Evolutionary conservation across 768 basidiomycete genomes (phyloP), one percentile per base, ranked within the genome.

Genomic region (Collybiopsis luxurians): DNA sequence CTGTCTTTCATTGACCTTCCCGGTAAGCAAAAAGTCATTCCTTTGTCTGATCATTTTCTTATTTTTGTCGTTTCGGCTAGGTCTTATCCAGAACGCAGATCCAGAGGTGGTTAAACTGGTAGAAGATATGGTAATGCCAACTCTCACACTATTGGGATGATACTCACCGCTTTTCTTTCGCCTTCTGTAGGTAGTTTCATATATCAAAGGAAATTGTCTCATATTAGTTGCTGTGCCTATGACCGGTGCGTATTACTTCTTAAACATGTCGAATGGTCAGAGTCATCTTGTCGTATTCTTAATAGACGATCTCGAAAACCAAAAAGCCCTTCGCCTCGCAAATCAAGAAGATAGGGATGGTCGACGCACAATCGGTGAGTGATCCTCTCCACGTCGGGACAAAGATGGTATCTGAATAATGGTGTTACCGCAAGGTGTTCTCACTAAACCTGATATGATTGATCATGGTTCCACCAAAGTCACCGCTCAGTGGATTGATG

Each of bases 241-340:
- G 80, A 78, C 76, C 57, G 81, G 80, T 80, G 47, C 24, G 67
- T 63, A 12, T n/a, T 47, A 27, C 11, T 23, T 2, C 17, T 26
- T 26, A n/a, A n/a, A n/a, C n/a, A n/a, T n/a, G n/a, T n/a, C n/a
- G 40, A n/a, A 30, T 17, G 10, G 6, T 3, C 12, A 48, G 26
- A 2, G 7, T 13, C 21, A 17, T 13, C 30, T 50, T 13, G 34
- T 7, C 27, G 19, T 26, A 34, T 54, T 3, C 19, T 15, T 0
- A 36, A 10, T 48, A 84, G 84, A 82, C 50, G 84, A 86, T 56
- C 78, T 82, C 51, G 78, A 84, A 60, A 85, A 83, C 60, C 83
- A 83, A 62, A 78, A 77, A 53, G 83, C 84, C 0, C 70, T 77
- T 11, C 68, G 70, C 1, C 72, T 84, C 2, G 83, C 83, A 1